Percentiles rank a stretch among this genome's conserved stretches.
Conservation (phyloP, 768 basidiomycete species). For the Serendipita sp. region DNA sequence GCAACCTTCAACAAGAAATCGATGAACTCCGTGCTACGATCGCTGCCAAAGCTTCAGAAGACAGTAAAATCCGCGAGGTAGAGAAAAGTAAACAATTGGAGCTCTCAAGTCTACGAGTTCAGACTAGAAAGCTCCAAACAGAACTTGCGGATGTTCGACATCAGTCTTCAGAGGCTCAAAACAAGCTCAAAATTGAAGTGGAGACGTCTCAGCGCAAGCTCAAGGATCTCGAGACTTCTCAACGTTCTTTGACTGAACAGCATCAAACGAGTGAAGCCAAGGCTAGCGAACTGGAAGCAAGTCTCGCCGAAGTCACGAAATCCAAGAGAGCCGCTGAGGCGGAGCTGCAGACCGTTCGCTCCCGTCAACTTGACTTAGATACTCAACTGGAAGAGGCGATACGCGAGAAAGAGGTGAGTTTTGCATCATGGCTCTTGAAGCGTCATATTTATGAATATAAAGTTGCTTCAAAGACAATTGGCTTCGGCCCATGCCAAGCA, state of each 20-base stretch:
- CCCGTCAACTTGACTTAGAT: slow-evolving; percentile 52
- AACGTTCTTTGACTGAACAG: slow-evolving; percentile 46
- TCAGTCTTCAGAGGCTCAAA: slow-evolving; percentile 45
- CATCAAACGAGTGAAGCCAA: slow-evolving; percentile 34
- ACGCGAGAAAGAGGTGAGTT: slow-evolving; percentile 57
- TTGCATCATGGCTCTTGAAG: not conserved
- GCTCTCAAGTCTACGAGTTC: slow-evolving; percentile 49
- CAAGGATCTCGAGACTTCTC: slow-evolving; percentile 37
- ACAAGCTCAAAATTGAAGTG: slow-evolving; percentile 58
- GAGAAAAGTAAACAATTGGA: slow-evolving; percentile 82
- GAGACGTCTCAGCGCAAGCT: slow-evolving; percentile 49
- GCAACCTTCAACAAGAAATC: slow-evolving; percentile 62
- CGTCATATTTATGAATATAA: not conserved
- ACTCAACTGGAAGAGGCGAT: slow-evolving; percentile 41
- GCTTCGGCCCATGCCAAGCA: slow-evolving; percentile 52
- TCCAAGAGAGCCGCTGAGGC: slow-evolving; percentile 49
- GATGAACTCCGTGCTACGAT: slow-evolving; percentile 74
- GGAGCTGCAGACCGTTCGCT: slow-evolving; percentile 51
- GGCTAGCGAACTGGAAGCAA: slow-evolving; percentile 26
- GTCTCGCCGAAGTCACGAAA: slow-evolving; percentile 46
- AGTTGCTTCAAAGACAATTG: slow-evolving; percentile 72
- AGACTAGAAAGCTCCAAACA: slow-evolving; percentile 42
- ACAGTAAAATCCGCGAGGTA: slow-evolving; percentile 63
- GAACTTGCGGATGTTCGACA: slow-evolving; percentile 53
- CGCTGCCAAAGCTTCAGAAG: slow-evolving; percentile 74